Evolutionary conservation across 257 asterid genomes (phyloP).

Genomic region (Solanum ahanhuiri): DNA sequence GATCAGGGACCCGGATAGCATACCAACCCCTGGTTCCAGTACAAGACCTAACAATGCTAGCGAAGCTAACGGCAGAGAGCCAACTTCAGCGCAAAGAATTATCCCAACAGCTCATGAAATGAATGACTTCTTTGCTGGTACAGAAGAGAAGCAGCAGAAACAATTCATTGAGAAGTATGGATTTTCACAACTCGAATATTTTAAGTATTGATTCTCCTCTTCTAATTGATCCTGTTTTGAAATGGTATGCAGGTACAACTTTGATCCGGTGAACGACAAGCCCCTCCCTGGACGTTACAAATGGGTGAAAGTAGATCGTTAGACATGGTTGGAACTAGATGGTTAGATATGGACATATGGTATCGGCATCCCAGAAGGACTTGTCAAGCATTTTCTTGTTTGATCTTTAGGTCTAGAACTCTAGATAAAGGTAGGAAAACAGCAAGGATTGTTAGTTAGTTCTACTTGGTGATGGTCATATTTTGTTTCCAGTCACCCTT

Average conservation of each 20-base stretch:
- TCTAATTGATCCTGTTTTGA: background rate
- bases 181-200: background rate
- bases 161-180: slow-evolving; percentile 23
- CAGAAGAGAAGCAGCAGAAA: slow-evolving; percentile 13
- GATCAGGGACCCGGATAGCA: slow-evolving; percentile 11
- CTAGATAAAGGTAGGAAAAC: background rate
- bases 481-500: slow-evolving; percentile 9
- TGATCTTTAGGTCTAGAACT: background rate
- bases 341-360: background rate
- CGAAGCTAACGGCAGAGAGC: slow-evolving; percentile 1
- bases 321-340: slow-evolving; percentile 3
- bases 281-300: slow-evolving; percentile 25
- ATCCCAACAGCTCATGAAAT: slow-evolving; percentile 15
- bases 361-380: background rate
- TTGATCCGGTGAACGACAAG: slow-evolving; percentile 22
- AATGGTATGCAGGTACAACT: slow-evolving; percentile 25
- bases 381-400: slow-evolving; percentile 5
- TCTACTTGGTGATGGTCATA: slow-evolving; percentile 14
- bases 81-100: background rate
- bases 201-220: background rate
- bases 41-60: background rate
- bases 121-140: slow-evolving; percentile 7
- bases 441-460: background rate
- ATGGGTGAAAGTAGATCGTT: slow-evolving; percentile 19
- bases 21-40: slow-evolving; percentile 20